These are phyloP conservation scores for Collybia mongolica DNA, from an alignment of 768 basidiomycete species.

Conservation along the genomic window DNA sequence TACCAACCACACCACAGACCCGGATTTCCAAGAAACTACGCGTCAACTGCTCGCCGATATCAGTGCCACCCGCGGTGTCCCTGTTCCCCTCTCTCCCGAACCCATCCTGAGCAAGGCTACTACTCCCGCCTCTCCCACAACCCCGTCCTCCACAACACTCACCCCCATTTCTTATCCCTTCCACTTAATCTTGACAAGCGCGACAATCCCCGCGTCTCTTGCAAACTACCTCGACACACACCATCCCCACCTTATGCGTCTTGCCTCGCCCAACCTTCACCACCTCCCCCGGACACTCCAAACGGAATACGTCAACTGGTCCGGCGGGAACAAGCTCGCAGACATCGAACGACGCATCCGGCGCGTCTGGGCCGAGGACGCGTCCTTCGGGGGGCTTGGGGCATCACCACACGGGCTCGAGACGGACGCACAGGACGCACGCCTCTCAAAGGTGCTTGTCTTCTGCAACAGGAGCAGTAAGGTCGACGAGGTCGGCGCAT, in stretches of 20 bases:
- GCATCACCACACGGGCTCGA: constrained; percentile 6
- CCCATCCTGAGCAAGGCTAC: constrained; percentile 14
- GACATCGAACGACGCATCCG: constrained; percentile 78
- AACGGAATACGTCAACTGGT: constrained; percentile 74
- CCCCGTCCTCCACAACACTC: constrained; percentile 7
- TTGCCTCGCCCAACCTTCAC: constrained; percentile 81
- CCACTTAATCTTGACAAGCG: constrained; percentile 79
- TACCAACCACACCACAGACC: constrained; percentile 44
- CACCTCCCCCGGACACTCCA: constrained; percentile 68
- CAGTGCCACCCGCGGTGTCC: constrained; percentile 54
- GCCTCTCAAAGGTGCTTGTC: constrained; percentile 69
- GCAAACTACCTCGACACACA: constrained; percentile 58
- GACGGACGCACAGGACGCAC: constrained; percentile 11
- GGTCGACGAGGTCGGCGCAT: constrained; percentile 59
- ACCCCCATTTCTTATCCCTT: constrained; percentile 62
- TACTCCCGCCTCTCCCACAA: constrained; percentile 16
- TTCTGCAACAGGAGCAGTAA: constrained; percentile 80
- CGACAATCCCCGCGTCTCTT: constrained; percentile 82
- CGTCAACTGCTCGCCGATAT: constrained; percentile 69
- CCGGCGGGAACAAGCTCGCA: constrained; percentile 76
- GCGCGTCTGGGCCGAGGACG: constrained; percentile 73
- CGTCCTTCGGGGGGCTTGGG: constrained; percentile 21
- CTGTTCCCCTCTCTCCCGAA: constrained; percentile 31
- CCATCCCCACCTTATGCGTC: constrained; percentile 66
- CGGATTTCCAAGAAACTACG: constrained; percentile 80